These are phyloP conservation scores for Rhodotorula taiwanensis DNA, from an alignment of 768 basidiomycete genomes.

Conservation along the genomic window DNA sequence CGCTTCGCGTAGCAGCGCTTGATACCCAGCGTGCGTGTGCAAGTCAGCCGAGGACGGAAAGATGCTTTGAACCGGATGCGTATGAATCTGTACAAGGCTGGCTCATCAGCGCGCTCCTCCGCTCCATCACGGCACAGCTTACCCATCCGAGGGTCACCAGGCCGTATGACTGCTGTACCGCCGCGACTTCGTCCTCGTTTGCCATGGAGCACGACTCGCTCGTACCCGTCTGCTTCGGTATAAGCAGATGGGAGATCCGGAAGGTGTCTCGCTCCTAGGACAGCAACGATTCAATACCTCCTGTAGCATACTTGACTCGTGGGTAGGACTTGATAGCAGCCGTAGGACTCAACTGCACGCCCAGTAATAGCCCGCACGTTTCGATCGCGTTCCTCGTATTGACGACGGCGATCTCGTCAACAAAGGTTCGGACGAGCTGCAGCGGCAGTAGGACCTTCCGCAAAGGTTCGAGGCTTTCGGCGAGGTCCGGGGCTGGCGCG, in stretches of 20 bases:
- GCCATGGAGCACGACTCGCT: slow-evolving; percentile 91
- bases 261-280: slow-evolving; percentile 54
- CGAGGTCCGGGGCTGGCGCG: too few species aligned
- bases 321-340: neutral
- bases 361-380: slow-evolving; percentile 78
- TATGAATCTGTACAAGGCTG: slow-evolving; percentile 89
- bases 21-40: slow-evolving; percentile 84
- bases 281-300: slow-evolving; percentile 15
- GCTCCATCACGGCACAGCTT: too few species aligned
- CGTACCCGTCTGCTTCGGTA: slow-evolving; percentile 82
- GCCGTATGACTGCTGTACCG: slow-evolving; percentile 71
- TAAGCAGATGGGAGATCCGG: slow-evolving; percentile 69
- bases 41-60: slow-evolving; percentile 94
- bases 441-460: slow-evolving; percentile 64
- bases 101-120: too few species aligned
- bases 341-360: slow-evolving; percentile 48
- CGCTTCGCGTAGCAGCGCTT: slow-evolving; percentile 80
- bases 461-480: slow-evolving; percentile 43
- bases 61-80: slow-evolving; percentile 82
- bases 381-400: slow-evolving; percentile 75
- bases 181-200: slow-evolving; percentile 75
- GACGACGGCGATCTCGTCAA: slow-evolving; percentile 60
- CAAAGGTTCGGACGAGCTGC: slow-evolving; percentile 66
- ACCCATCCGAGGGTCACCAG: slow-evolving; percentile 90
- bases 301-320: slow-evolving; percentile 12